Evolutionary conservation across 305 asterid genomes (phyloP).

Genomic region (Fraxinus floribunda): DNA sequence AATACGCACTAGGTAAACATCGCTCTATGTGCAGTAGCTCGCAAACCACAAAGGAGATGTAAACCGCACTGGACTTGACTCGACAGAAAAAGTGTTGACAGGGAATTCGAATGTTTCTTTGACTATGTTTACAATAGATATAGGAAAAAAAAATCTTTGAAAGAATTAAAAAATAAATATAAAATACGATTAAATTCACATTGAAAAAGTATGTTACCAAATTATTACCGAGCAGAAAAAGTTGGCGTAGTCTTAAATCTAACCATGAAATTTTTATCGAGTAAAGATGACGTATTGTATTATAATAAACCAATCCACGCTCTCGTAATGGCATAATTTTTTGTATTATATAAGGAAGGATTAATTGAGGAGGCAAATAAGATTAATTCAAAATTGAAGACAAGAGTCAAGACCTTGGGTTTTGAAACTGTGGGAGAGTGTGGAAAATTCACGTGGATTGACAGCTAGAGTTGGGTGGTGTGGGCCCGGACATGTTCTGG

Average conservation of each 20-base stretch:
- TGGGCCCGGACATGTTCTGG: background rate
- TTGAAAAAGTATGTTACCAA: background rate
- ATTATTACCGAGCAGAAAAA: background rate
- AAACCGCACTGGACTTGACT: no score
- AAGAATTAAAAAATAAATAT: no score
- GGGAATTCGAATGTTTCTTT: background rate
- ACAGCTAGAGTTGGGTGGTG: constrained; percentile 21
- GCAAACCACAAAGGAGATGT: no score
- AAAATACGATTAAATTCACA: background rate
- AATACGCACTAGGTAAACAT: no score
- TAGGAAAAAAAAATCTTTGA: no score
- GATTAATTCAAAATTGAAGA: background rate
- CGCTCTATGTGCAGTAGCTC: no score
- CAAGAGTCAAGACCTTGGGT: constrained; percentile 8
- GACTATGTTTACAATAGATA: no score
- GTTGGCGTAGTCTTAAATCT: background rate
- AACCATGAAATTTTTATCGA: background rate
- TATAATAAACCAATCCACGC: no score
- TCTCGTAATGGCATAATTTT: background rate
- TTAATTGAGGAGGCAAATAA: background rate
- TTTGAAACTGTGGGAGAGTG: constrained; percentile 13
- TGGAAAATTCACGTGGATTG: constrained; percentile 23
- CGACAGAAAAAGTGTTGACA: no score
- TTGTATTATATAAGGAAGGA: background rate
- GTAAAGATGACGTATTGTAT: background rate